Evolutionary conservation across 805 yeast species (phyloP).

Genomic region (Zygoascus ofunaensis): DNA sequence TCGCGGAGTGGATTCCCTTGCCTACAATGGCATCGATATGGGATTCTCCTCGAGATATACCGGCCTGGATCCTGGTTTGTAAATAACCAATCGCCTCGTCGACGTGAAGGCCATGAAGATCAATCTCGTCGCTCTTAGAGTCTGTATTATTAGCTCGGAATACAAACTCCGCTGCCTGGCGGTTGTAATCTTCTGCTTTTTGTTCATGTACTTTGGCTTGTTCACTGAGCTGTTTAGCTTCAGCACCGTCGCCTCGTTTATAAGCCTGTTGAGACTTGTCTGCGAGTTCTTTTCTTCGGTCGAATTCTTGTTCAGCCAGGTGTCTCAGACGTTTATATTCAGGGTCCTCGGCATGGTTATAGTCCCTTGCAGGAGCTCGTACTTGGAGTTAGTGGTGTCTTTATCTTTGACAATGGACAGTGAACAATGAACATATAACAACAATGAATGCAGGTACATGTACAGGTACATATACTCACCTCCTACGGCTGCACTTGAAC

Average conservation of each 20-base stretch:
- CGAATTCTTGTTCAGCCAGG: slow-evolving; percentile 59
- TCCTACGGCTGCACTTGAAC: slow-evolving; percentile 2
- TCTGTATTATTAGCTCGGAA: slow-evolving; percentile 83
- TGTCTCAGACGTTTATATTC: slow-evolving; percentile 53
- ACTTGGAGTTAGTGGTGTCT: no score
- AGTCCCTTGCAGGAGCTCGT: slow-evolving; percentile 18
- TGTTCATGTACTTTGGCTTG: slow-evolving; percentile 51
- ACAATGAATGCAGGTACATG: no score
- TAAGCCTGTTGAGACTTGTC: slow-evolving; percentile 71
- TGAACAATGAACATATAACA: no score
- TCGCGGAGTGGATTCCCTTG: slow-evolving; percentile 75
- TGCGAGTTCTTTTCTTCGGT: slow-evolving; percentile 46
- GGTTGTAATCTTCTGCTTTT: slow-evolving; percentile 61
- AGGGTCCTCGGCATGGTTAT: slow-evolving; percentile 32
- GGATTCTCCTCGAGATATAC: slow-evolving; percentile 46
- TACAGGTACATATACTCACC: slow-evolving; percentile 8
- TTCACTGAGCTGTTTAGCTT: slow-evolving; percentile 65
- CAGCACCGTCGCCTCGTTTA: slow-evolving; percentile 58
- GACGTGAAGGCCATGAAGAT: slow-evolving; percentile 84
- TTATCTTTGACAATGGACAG: no score
- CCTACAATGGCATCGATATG: slow-evolving; percentile 81
- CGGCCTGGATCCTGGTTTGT: slow-evolving; percentile 63
- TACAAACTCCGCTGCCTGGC: slow-evolving; percentile 75
- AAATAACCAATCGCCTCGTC: slow-evolving; percentile 77
- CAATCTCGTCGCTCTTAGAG: slow-evolving; percentile 78